Base-by-base conservation (phyloP, 371 early-diverging fungal species). In the Funneliformis caledonium region DNA sequence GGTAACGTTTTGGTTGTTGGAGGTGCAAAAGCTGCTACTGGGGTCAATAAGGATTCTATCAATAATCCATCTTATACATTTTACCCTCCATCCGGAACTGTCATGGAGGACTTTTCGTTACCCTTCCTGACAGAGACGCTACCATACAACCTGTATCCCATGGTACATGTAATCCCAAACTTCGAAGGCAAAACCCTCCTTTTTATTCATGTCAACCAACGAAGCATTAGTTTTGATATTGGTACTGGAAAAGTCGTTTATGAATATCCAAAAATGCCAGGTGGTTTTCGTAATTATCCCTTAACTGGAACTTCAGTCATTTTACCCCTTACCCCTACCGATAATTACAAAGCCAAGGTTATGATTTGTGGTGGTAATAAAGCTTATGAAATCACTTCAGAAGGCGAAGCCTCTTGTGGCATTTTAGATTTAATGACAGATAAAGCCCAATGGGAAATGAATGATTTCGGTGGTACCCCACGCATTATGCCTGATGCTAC, bases 161-260 rank as follows among this genome's bases (percentile, higher is more conserved):
- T 60, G 6, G 47, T 76, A 4, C 61, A 76, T 43, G 9, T 76
- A 60, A 61, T 76, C 3, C 42, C 76, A 61, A 75, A 22, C 43
- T 50, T 82, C 81, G 81, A 79, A 82, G 88, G 85, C 0, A 88
- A 88, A 79, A 89, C 88, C 2, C 87, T 88, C 33, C 60, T 82
- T 82, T 83, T 64, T 82, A 85, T 82, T 88, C 94, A 83, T 93
- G 95, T 31, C 86, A 93, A 26, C 85, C 94, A 22, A 95, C 94
- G 77, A 93, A 94, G 62, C 16, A 77, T 81, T 2, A 1, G 37
- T 31, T 81, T 4, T n/a, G 87, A 72, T 22, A 80, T 86, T 11
- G 81, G 83, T 37, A 82, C 85, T 42, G 88, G 84, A 78, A 83
- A 81, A 60, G 80, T 86, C 9, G 83, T 88, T 0, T 80, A 81